Percentiles rank a stretch among this genome's conserved stretches.
phyloP scores from a whole-genome alignment of 257 asterid genomes.

The Nicotiana tomentosiformis region DNA sequence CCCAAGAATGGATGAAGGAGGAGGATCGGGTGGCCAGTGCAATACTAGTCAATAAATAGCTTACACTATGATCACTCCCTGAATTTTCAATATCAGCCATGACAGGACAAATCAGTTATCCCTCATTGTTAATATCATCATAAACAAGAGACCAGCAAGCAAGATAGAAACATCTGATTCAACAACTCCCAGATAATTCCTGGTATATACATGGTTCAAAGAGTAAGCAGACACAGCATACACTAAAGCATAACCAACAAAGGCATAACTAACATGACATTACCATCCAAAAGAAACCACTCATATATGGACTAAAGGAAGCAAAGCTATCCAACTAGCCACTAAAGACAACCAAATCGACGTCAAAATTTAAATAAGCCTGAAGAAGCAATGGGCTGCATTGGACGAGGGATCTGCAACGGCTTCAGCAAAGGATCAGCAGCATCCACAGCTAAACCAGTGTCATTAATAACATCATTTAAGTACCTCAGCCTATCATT shows the following conservation, averaged over 20 bases:
- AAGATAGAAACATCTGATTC: neutral
- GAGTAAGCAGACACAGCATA: neutral
- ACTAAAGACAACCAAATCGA: neutral
- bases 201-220: conserved; percentile 5
- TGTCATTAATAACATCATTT: conserved; percentile 31
- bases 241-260: conserved; percentile 7
- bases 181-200: neutral
- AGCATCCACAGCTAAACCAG: conserved; percentile 23
- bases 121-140: neutral
- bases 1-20: neutral
- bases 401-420: conserved; percentile 53
- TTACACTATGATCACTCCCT: neutral
- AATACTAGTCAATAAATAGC: neutral
- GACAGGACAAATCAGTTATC: neutral
- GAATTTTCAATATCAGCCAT: neutral
- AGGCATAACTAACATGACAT: neutral
- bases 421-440: conserved; percentile 35
- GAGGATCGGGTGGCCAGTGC: neutral
- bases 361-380: conserved; percentile 31
- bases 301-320: neutral
- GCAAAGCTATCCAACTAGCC: conserved; percentile 5
- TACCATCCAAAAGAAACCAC: neutral
- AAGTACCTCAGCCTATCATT: conserved; percentile 41
- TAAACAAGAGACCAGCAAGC: neutral
- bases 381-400: conserved; percentile 41